Base-by-base conservation (phyloP, 805 yeast species). In the Tetrapisispora arboricola region DNA sequence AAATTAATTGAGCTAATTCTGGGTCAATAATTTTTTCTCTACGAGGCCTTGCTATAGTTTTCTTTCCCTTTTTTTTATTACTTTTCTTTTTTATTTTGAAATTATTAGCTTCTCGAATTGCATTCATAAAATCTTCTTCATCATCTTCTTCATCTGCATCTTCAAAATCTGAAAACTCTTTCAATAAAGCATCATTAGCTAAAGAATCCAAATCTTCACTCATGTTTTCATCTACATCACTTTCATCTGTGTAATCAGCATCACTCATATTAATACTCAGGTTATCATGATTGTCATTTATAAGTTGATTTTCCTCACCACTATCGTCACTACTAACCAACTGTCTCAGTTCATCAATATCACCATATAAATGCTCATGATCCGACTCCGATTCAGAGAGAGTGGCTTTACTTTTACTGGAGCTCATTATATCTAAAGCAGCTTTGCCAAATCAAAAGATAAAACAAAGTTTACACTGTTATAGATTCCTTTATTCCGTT, bases 21-120 rank as follows among this genome's bases (percentile, higher is more conserved):
- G 88, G 95, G 49, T 80, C 80, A 45, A 77, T 51, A 19, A 74
- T 75, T 38, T 68, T 61, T 29, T 57, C 58, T 15, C 63, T 54
- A 6, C 61, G 48, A 11, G 45, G 39, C 21, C 65, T 44, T 46
- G 67, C 49, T 51, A 57, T 41, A 10, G 19, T 4, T 16, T 45
- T 43, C 6, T 61, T 70, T 6, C 44, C 44, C 49, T 55, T 64
- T 45, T 49, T 60, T 48, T 52, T 64, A 47, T 46, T 60, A 42
- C 47, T 63, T 54, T 49, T 62, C n/a, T 44, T 50, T 47, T 51
- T 76, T 1, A 68, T 65, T 49, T 68, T 73, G 60, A 81, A 78
- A 48, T 79, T 79, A 35, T 76, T 72, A 0, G 85, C 90, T 41
- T 72, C 79, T 53, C 84, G 66, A 40, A 83, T 66, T 1, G 81